Evolutionary conservation across 2,329 filamentous ascomycete genomes (phyloP).

Genomic region (Ophiosphaerella herpotricha): DNA sequence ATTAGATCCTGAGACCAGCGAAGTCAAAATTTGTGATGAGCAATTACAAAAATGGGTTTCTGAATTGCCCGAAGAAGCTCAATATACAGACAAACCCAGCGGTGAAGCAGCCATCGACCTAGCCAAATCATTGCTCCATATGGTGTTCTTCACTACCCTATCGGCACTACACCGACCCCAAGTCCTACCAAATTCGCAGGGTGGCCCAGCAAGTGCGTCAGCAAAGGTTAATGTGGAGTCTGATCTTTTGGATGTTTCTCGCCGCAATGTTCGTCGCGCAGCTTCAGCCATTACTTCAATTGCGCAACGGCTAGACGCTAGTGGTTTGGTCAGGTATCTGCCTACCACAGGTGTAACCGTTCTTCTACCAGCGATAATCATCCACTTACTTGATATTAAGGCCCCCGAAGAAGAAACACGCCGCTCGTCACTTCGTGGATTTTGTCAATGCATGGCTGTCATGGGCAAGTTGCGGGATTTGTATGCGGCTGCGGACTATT

Average conservation of each 20-base stretch:
- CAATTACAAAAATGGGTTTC: constrained; percentile 79
- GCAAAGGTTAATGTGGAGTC: constrained; percentile 46
- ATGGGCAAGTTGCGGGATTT: constrained; percentile 86
- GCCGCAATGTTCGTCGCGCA: constrained; percentile 79
- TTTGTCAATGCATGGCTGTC: constrained; percentile 90
- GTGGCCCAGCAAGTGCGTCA: constrained; percentile 53
- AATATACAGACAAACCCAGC: constrained; percentile 66
- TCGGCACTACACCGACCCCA: constrained; percentile 91
- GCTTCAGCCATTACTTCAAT: constrained; percentile 86
- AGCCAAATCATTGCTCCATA: constrained; percentile 85
- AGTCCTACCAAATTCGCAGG: constrained; percentile 75
- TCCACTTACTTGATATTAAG: constrained; percentile 91
- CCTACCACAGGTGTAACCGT: constrained; percentile 91
- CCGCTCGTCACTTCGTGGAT: constrained; percentile 75
- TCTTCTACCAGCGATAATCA: constrained; percentile 89
- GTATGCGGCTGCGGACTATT: constrained; percentile 93
- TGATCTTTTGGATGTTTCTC: constrained; percentile 80
- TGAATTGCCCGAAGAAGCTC: constrained; percentile 71
- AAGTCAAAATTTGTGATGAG: constrained; percentile 77
- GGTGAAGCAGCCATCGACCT: constrained; percentile 65
- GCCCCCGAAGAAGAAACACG: constrained; percentile 74
- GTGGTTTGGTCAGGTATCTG: constrained; percentile 76
- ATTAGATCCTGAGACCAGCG: constrained; percentile 77
- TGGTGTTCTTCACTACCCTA: constrained; percentile 90
- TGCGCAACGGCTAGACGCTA: constrained; percentile 73